phyloP scores from a whole-genome alignment of 805 yeast genomes.

The Ogataea allantospora region DNA sequence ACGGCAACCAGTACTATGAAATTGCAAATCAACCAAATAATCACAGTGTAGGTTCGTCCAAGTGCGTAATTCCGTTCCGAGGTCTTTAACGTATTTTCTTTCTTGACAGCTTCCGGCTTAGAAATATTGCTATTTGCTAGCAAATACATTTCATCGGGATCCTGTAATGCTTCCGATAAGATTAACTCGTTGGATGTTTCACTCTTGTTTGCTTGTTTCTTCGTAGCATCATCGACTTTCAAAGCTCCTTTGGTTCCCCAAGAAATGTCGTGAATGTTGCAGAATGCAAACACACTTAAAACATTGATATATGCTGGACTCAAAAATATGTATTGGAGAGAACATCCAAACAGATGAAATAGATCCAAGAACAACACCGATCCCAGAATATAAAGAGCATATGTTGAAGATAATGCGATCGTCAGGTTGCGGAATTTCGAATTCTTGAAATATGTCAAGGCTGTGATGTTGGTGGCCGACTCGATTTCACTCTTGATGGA shows the following conservation, averaged over 20 bases:
- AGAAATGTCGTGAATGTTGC: constrained; percentile 91
- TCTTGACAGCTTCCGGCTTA: constrained; percentile 48
- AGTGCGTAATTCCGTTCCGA: constrained; percentile 76
- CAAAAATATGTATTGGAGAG: constrained; percentile 73
- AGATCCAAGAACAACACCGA: constrained; percentile 83
- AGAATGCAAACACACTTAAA: constrained; percentile 87
- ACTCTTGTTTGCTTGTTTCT: constrained; percentile 49
- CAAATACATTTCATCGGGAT: constrained; percentile 31
- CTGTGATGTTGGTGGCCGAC: constrained; percentile 37
- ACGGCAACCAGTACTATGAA: constrained; percentile 77
- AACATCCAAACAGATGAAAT: constrained; percentile 85
- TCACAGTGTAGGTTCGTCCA: constrained; percentile 82
- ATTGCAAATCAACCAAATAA: constrained; percentile 84
- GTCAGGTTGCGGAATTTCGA: constrained; percentile 79
- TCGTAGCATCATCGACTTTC: constrained; percentile 53
- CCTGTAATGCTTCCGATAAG: constrained; percentile 31
- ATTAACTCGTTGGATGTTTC: constrained; percentile 20
- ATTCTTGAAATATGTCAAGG: constrained; percentile 51
- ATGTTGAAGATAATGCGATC: constrained; percentile 80
- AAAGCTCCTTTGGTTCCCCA: constrained; percentile 95
- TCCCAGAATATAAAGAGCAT: constrained; percentile 70
- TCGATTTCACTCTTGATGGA: constrained; percentile 40
- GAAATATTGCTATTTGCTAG: constrained; percentile 26
- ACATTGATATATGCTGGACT: constrained; percentile 90
- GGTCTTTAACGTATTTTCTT: constrained; percentile 28